These are phyloP conservation scores for Colletotrichum coccodes DNA, from an alignment of 2,329 filamentous ascomycete genomes.

Conservation along the genomic window DNA sequence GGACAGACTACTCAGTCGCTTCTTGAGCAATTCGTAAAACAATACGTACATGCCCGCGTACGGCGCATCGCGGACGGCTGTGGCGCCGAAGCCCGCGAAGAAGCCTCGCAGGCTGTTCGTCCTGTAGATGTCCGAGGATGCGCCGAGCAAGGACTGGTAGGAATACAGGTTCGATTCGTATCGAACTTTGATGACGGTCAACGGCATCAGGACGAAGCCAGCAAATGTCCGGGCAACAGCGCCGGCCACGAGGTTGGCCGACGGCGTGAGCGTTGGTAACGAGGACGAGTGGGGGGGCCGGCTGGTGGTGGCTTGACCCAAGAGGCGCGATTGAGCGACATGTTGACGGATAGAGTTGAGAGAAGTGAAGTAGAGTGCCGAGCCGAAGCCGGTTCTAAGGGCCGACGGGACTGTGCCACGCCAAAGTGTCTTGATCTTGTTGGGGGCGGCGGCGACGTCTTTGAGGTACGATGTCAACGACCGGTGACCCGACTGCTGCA, in stretches of 20 bases:
- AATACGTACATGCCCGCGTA: constrained; percentile 96
- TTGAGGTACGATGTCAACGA: constrained; percentile 76
- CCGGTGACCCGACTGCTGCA: constrained; percentile 84
- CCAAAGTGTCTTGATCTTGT: constrained; percentile 80
- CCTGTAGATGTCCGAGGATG: constrained; percentile 77
- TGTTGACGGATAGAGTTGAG: constrained; percentile 85
- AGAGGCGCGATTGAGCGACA: constrained; percentile 47
- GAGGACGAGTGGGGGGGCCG: constrained; percentile 67
- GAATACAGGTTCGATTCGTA: constrained; percentile 90
- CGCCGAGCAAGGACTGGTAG: constrained; percentile 80
- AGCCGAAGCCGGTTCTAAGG: constrained; percentile 92
- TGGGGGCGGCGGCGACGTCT: constrained; percentile 73
- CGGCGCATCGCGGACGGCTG: constrained; percentile 92
- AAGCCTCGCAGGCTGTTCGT: constrained; percentile 84
- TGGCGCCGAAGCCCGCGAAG: constrained; percentile 94
- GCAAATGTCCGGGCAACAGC: constrained; percentile 86
- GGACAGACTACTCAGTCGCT: constrained; percentile 56
- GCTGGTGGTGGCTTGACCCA: constrained; percentile 30
- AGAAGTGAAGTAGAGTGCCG: constrained; percentile 91
- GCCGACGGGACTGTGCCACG: constrained; percentile 91
- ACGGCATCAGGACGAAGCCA: constrained; percentile 92
- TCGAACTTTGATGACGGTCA: constrained; percentile 96
- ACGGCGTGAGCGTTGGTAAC: constrained; percentile 84
- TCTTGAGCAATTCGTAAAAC: constrained; percentile 89
- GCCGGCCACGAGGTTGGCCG: constrained; percentile 86